Base-by-base conservation (phyloP, 2,329 filamentous ascomycete species). In the Cordyceps javanica region DNA sequence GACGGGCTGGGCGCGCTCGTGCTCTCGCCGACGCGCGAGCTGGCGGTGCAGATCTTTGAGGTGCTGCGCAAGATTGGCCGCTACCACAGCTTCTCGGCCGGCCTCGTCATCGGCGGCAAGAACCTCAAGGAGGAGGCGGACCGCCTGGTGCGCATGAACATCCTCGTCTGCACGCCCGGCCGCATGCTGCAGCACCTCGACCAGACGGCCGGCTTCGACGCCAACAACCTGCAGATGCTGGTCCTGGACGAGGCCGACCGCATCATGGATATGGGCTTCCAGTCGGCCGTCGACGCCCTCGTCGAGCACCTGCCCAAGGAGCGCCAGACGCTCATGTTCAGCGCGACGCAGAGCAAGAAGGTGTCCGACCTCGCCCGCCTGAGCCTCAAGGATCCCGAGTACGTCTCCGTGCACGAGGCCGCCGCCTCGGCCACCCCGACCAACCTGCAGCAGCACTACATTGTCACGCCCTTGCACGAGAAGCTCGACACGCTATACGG, bases 191-290 rank as follows among this genome's bases (percentile, higher is more conserved):
- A 99, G 73, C 94, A 99, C 72, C 78, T 99, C 67, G 93, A 96
- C 67, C 92, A 97, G 76, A 97, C 93, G 0, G 90, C 91, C 0
- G 86, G 88, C 19, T 89, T 99, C 68, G 91, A 93, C 62, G 89
- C 93, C 62, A 88, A 94, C 69, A 94, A 96, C 69, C 72, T 99
- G 62, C 90, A 96, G 74, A 89, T 99, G 70, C 77, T 99, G 52
- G 92, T 99, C 0, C 78, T 99, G 58, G 94, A 99, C 66, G 94
- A 99, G 72, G 94, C 94, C 3, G 94, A 99, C 71, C 85, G 94
- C 39, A 97, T 97, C 67, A 86, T 99, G 81, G 94, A 99, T 68
- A 94, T 97, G 91, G 94, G 94, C 5, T 99, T 99, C 70, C 88
- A 96, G 72, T 78, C 81, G 5, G 90, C 90, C 1, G 87, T 99